Conservation (phyloP, 164 flowering plant genomes). For the Litsea cubeba region DNA sequence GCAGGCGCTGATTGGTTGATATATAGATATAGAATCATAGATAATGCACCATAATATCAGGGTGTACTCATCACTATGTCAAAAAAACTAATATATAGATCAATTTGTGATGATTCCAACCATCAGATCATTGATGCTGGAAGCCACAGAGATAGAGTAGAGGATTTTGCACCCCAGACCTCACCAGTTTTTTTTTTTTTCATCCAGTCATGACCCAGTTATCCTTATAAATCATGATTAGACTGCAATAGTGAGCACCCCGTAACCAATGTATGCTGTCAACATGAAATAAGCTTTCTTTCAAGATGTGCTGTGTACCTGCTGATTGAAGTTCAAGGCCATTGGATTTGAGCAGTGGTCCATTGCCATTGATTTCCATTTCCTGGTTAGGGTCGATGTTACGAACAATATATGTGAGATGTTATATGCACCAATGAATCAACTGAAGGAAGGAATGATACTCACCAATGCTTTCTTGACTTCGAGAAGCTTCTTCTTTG, state of each 20-base stretch:
- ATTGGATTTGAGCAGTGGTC: slow-evolving; percentile 23
- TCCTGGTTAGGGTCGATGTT: slow-evolving; percentile 27
- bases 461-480: slow-evolving; percentile 59
- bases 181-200: too few species aligned
- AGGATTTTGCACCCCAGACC: too few species aligned
- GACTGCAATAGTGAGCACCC: not conserved
- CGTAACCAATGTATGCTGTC: not conserved
- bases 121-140: too few species aligned
- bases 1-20: not conserved
- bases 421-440: not conserved
- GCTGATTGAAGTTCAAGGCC: slow-evolving; percentile 13
- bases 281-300: not conserved
- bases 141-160: too few species aligned
- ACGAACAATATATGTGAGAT: not conserved
- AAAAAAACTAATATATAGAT: too few species aligned
- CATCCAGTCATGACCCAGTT: not conserved
- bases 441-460: not conserved
- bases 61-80: too few species aligned
- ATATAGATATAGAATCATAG: too few species aligned
- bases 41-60: too few species aligned
- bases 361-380: slow-evolving; percentile 29
- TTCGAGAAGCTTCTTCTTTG: slow-evolving; percentile 59
- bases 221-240: not conserved
- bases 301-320: slow-evolving; percentile 17
- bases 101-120: too few species aligned